These are phyloP conservation scores for Pythium plurisporium DNA, from an alignment of 352 stramenopile species.

Conservation along the genomic window DNA sequence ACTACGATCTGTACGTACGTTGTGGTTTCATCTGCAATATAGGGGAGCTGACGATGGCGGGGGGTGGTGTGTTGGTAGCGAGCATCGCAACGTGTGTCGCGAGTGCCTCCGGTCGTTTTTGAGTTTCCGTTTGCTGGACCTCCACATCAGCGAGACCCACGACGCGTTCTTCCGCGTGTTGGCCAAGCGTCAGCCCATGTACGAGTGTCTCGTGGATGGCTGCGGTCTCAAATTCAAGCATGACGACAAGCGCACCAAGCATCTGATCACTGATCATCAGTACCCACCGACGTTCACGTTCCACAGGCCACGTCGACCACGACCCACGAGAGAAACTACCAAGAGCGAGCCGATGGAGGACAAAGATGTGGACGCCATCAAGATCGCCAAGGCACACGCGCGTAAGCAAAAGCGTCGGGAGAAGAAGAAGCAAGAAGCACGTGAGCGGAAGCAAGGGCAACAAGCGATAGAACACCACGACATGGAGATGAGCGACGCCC, in stretches of 20 bases:
- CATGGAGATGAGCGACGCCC: neutral
- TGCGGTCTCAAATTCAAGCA: slow-evolving; percentile 39
- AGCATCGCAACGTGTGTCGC: slow-evolving; percentile 43
- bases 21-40: neutral
- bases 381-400: slow-evolving; percentile 18
- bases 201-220: slow-evolving; percentile 48
- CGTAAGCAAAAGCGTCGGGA: slow-evolving; percentile 12
- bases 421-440: slow-evolving; percentile 14
- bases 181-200: slow-evolving; percentile 58
- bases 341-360: neutral
- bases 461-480: neutral
- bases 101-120: slow-evolving; percentile 50
- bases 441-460: neutral
- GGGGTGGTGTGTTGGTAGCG: neutral
- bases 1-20: slow-evolving; percentile 50
- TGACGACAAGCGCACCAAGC: slow-evolving; percentile 44
- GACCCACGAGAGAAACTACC: neutral
- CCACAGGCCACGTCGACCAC: slow-evolving; percentile 7
- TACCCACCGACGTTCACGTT: slow-evolving; percentile 42
- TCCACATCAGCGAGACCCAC: slow-evolving; percentile 61
- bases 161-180: slow-evolving; percentile 62
- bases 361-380: slow-evolving; percentile 15
- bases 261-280: slow-evolving; percentile 35
- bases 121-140: slow-evolving; percentile 44
- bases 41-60: neutral